phyloP scores from a whole-genome alignment of 1,284 basidiomycete species.

The Trichosporon inkin region DNA sequence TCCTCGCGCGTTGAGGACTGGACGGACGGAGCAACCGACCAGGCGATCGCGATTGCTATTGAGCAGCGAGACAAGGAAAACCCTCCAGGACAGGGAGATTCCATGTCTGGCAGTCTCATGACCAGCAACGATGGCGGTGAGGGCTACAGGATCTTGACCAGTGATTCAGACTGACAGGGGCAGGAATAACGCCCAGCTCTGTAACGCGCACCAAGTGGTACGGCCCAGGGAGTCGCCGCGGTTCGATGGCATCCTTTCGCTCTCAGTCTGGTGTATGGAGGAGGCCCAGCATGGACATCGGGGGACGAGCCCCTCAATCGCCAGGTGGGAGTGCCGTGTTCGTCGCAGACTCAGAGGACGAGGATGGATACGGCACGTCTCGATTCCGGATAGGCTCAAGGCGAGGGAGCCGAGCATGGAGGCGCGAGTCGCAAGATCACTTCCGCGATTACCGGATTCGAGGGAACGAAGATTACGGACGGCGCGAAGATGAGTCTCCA shows the following conservation, averaged over 20 bases:
- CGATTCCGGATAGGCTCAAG: constrained; percentile 11
- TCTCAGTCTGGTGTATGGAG: constrained; percentile 28
- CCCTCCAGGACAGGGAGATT: constrained; percentile 23
- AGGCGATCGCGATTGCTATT: constrained; percentile 24
- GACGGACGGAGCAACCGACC: constrained; percentile 27
- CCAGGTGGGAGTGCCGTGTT: constrained; percentile 39
- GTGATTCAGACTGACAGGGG: constrained; percentile 3
- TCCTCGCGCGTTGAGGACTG: constrained; percentile 16
- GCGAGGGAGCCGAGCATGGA: background rate
- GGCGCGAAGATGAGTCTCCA: constrained; percentile 17
- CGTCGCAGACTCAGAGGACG: constrained; percentile 42
- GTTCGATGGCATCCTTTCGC: constrained; percentile 23
- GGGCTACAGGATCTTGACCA: background rate
- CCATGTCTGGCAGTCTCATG: constrained; percentile 21
- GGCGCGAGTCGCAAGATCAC: background rate
- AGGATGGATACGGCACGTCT: constrained; percentile 26
- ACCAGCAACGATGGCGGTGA: constrained; percentile 21
- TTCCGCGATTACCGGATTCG: constrained; percentile 8
- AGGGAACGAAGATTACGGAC: constrained; percentile 17
- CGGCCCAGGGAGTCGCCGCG: constrained; percentile 35
- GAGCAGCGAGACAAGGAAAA: constrained; percentile 26
- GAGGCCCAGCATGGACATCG: constrained; percentile 21
- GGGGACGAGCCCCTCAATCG: constrained; percentile 23
- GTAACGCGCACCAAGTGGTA: constrained; percentile 36
- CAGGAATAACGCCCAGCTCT: constrained; percentile 39